A percentile compares a stretch with the other conserved stretches of the same genome.
Conservation (phyloP, 768 basidiomycete species). For the Rhodotorula graminis region DNA sequence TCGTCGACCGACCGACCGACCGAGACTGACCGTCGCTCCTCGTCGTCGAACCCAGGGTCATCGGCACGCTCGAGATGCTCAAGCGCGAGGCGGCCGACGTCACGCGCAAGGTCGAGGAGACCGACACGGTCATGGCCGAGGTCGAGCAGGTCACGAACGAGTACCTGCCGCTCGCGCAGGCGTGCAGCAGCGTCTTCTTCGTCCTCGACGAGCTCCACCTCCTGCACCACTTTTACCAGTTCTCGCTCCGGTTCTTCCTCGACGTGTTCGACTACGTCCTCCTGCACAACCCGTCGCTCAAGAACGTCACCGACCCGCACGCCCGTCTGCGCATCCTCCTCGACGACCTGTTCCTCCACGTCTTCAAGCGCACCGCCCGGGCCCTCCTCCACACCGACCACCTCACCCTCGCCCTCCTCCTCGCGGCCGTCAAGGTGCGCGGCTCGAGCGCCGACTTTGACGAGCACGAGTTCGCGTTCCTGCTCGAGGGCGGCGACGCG, state of each 20-base stretch:
- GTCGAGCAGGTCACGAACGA: slow-evolving; percentile 93
- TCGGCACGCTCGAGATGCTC: slow-evolving; percentile 87
- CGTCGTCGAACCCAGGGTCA: slow-evolving; percentile 58
- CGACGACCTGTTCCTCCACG: slow-evolving; percentile 79
- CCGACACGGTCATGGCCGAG: slow-evolving; percentile 89
- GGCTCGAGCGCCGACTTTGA: slow-evolving; percentile 20
- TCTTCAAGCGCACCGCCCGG: slow-evolving; percentile 82
- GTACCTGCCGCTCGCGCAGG: slow-evolving; percentile 88
- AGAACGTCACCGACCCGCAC: slow-evolving; percentile 66
- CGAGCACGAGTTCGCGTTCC: slow-evolving; percentile 56
- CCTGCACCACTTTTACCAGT: slow-evolving; percentile 97
- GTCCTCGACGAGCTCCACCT: slow-evolving; percentile 88
- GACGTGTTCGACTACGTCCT: slow-evolving; percentile 96
- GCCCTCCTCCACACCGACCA: slow-evolving; percentile 85
- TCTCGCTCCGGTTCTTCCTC: slow-evolving; percentile 94
- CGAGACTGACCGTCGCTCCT: no score
- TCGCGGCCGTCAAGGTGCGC: slow-evolving; percentile 64
- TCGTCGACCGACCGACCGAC: no score
- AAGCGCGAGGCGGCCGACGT: slow-evolving; percentile 96
- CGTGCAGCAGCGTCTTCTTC: slow-evolving; percentile 95
- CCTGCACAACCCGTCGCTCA: slow-evolving; percentile 84
- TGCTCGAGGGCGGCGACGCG: slow-evolving; percentile 78
- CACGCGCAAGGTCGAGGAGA: slow-evolving; percentile 91
- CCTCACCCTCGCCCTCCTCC: slow-evolving; percentile 79
- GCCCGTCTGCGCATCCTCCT: slow-evolving; percentile 72